phyloP scores from a whole-genome alignment of 2,329 filamentous ascomycete genomes.

The Biscogniauxia mediterranea region DNA sequence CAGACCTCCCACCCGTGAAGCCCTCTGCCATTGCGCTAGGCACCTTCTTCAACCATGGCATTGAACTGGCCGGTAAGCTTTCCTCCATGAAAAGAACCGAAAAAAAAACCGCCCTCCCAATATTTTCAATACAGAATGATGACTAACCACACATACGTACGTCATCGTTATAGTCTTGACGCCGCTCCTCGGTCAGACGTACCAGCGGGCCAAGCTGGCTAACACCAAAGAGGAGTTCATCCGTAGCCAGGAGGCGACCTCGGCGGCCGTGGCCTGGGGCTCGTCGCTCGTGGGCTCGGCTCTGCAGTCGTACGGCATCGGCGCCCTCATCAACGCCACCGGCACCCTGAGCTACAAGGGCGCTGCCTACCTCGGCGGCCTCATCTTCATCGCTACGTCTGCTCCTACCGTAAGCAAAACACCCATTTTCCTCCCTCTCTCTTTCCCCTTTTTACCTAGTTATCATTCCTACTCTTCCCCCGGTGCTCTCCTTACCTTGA shows the following conservation, averaged over 20 bases:
- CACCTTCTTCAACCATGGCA: slow-evolving; percentile 90
- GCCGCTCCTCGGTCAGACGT: slow-evolving; percentile 90
- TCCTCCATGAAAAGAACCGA: too few relatives aligned
- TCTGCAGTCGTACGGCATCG: slow-evolving; percentile 85
- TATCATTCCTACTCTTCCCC: too few relatives aligned
- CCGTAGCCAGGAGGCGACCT: slow-evolving; percentile 86
- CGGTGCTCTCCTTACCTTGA: too few relatives aligned
- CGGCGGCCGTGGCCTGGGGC: slow-evolving; percentile 85
- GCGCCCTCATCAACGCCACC: slow-evolving; percentile 89
- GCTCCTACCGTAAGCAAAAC: slow-evolving; percentile 70
- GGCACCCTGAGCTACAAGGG: slow-evolving; percentile 96
- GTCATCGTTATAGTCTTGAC: slow-evolving; percentile 57
- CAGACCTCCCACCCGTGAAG: slow-evolving; percentile 76
- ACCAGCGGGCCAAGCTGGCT: slow-evolving; percentile 85
- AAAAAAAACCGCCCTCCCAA: too few relatives aligned
- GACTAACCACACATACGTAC: not conserved
- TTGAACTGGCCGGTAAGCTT: slow-evolving; percentile 66
- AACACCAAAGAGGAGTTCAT: slow-evolving; percentile 97
- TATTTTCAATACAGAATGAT: not conserved
- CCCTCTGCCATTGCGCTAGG: slow-evolving; percentile 96
- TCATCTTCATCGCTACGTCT: slow-evolving; percentile 90
- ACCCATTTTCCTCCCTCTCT: slow-evolving; percentile 21
- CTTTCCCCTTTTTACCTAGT: not conserved
- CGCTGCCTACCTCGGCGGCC: slow-evolving; percentile 83
- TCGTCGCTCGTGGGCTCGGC: slow-evolving; percentile 86